Evolutionary conservation across 2,329 filamentous ascomycete species (phyloP).

Genomic region (Alternaria burnsii): DNA sequence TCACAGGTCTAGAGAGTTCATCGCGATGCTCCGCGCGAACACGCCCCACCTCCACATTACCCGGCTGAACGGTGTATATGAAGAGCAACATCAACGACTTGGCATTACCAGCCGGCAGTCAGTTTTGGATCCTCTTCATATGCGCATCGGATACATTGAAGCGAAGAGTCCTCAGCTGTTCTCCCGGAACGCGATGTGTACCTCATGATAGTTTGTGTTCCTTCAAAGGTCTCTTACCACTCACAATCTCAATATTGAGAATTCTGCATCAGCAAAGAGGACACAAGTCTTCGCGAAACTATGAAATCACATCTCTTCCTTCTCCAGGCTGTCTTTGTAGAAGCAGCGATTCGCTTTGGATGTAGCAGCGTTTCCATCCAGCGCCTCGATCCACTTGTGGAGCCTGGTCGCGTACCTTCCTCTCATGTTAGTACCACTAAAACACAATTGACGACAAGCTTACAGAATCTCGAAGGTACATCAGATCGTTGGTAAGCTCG

Average conservation of each 20-base stretch:
- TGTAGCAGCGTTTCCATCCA: constrained; percentile 33
- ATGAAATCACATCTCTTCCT: constrained; percentile 9
- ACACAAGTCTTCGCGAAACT: not conserved
- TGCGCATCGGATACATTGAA: not conserved
- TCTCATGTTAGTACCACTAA: constrained; percentile 21
- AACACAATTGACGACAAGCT: not conserved
- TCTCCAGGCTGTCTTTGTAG: constrained; percentile 57
- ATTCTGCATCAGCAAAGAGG: not conserved
- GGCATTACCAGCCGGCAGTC: not conserved
- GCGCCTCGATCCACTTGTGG: constrained; percentile 36
- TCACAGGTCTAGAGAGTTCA: not conserved
- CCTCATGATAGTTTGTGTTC: not conserved
- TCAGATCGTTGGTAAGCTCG: constrained; percentile 22
- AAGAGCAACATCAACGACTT: constrained; percentile 3
- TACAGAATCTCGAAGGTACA: constrained; percentile 8
- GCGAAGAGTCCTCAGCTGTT: not conserved
- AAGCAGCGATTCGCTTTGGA: constrained; percentile 30
- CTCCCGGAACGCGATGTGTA: not conserved
- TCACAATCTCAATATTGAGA: not conserved
- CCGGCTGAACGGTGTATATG: not conserved
- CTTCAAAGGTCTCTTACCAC: not conserved
- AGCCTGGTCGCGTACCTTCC: constrained; percentile 33
- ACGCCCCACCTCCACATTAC: constrained; percentile 1
- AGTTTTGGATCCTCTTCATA: not conserved
- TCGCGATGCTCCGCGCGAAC: not conserved